Conservation (phyloP, 257 asterid species). For the Marsdenia floribunda region DNA sequence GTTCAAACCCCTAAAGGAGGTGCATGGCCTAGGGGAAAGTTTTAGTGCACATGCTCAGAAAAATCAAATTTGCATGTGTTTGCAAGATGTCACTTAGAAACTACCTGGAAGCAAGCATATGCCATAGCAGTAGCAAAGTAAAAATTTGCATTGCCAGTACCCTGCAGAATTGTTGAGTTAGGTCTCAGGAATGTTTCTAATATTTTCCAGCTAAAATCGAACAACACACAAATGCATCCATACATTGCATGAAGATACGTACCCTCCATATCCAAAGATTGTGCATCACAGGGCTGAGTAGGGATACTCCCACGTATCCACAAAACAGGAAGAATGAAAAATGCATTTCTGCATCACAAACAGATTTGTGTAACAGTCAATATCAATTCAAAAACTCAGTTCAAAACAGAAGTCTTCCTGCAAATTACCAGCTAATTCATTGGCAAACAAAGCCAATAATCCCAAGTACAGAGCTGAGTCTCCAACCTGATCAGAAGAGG, state of each 20-base stretch:
- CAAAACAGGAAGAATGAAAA: constrained; percentile 86
- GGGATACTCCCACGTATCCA: constrained; percentile 85
- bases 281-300: constrained; percentile 97
- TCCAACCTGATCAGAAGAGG: constrained; percentile 58
- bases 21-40: constrained; percentile 2
- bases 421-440: constrained; percentile 74
- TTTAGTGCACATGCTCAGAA: background rate
- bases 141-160: constrained; percentile 97
- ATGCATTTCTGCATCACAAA: constrained; percentile 65
- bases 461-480: constrained; percentile 93
- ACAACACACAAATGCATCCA: constrained; percentile 10
- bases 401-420: background rate
- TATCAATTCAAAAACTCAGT: background rate
- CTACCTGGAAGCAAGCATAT: constrained; percentile 93
- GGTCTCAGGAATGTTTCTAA: background rate
- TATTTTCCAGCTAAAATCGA: background rate
- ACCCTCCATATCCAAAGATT: constrained; percentile 99
- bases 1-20: background rate
- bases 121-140: constrained; percentile 95
- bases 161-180: constrained; percentile 46
- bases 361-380: background rate
- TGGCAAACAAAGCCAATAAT: constrained; percentile 69
- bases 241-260: constrained; percentile 28
- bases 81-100: background rate
- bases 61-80: background rate